Evolutionary conservation across 768 basidiomycete genomes (phyloP).

Genomic region (Collybia sp.): DNA sequence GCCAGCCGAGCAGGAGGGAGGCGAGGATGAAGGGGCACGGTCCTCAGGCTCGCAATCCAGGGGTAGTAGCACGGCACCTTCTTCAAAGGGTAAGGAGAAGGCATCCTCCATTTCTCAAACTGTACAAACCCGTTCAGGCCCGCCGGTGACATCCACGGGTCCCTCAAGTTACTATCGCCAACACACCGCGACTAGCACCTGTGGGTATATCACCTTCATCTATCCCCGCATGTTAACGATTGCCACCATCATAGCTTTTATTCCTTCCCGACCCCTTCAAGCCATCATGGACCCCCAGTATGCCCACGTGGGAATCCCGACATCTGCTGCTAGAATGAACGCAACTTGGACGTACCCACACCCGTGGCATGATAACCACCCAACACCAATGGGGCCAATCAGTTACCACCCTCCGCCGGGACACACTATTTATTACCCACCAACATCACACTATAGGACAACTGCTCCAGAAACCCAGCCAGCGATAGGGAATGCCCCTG

Average conservation of each 20-base stretch:
- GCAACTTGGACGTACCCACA: slow-evolving; percentile 37
- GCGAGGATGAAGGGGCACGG: slow-evolving; percentile 25
- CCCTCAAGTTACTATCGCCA: slow-evolving; percentile 63
- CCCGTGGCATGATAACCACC: slow-evolving; percentile 30
- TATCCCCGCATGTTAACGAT: slow-evolving; percentile 1
- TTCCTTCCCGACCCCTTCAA: slow-evolving; percentile 29
- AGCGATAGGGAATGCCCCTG: slow-evolving; percentile 16
- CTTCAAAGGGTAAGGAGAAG: slow-evolving; percentile 35
- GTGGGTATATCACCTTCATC: slow-evolving; percentile 21
- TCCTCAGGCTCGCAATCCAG: slow-evolving; percentile 38
- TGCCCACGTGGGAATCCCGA: slow-evolving; percentile 43
- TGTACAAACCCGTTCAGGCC: slow-evolving; percentile 22
- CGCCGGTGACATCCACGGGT: slow-evolving; percentile 24
- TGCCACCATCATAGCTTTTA: slow-evolving; percentile 30
- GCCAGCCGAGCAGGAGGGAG: slow-evolving; percentile 13
- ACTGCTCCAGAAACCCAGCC: slow-evolving; percentile 15
- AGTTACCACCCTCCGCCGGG: slow-evolving; percentile 27
- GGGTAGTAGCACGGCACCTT: slow-evolving; percentile 48
- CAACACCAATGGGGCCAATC: slow-evolving; percentile 25
- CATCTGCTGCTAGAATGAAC: slow-evolving; percentile 46
- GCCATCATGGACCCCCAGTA: slow-evolving; percentile 39
- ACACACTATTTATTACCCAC: slow-evolving; percentile 27
- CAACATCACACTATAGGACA: slow-evolving; percentile 48
- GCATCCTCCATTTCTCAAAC: slow-evolving; percentile 10
- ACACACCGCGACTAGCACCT: slow-evolving; percentile 46